Evolutionary conservation across 1,284 basidiomycete genomes (phyloP), one percentile per base, ranked within the genome.

Genomic region (Schizopora paradoxa): DNA sequence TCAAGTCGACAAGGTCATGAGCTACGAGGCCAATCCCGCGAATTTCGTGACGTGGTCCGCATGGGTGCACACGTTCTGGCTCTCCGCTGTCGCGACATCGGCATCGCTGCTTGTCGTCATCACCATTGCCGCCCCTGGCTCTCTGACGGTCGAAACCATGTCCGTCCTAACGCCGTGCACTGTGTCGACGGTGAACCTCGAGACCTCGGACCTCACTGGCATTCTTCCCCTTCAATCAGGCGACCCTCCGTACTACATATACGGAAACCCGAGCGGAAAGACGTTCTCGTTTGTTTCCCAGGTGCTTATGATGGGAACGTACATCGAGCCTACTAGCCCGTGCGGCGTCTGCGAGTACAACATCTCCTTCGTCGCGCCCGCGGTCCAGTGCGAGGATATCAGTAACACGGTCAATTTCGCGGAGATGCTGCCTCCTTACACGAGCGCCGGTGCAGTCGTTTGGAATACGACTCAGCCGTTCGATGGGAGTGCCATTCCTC

Each of bases 301-400:
- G 21, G 22, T 23, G 26, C 32, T 32, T 21, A 18, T 31, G 45
- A n/a, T n/a, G 21, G 38, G 13, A 45, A 10, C 18, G 38, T 28
- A 16, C 13, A 25, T n/a, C 18, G 22, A 11, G 13, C 18, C 38
- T 13, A 13, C 18, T 11, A 21, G 34, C 18, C 31, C 31, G n/a
- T 32, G 31, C 31, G 31, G 31, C 6, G n/a, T 16, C n/a, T 32
- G 31, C 31, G 31, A 13, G n/a, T 32, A 32, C 6, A 32, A 32
- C 6, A 13, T 32, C 6, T n/a, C 31, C 18, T 32, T 32, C 31
- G 18, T n/a, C 31, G 31, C 31, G 3, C 31, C 31, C 3, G 31
- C 31, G n/a, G 18, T 32, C n/a, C n/a, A 13, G n/a, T 32, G 6
- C 31, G n/a, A 13, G n/a, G 31, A 32, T 32, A 32, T 6, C 18